Percentiles rank a stretch among this genome's conserved stretches.
These are phyloP conservation scores for Thymus mandschuricus DNA, from an alignment of 257 asterid species.

Conservation along the genomic window DNA sequence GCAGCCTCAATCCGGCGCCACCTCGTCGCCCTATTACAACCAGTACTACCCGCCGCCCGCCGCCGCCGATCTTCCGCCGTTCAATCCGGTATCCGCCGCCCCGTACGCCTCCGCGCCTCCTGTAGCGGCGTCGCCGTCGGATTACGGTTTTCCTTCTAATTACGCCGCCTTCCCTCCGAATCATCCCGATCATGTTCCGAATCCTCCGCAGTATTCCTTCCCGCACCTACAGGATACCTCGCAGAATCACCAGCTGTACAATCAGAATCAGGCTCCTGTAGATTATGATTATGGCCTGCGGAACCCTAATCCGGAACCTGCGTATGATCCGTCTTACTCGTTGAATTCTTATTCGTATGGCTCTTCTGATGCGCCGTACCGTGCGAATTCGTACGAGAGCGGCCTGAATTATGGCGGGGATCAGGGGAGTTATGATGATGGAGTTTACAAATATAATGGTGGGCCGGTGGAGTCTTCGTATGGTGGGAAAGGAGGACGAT, in stretches of 20 bases:
- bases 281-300: constrained; percentile 44
- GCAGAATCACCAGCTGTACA: constrained; percentile 40
- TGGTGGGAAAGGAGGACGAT: constrained; percentile 51
- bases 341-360: constrained; percentile 39
- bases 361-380: constrained; percentile 34
- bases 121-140: constrained; percentile 38
- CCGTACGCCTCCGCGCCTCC: constrained; percentile 87
- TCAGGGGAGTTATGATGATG: constrained; percentile 51
- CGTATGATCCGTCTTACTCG: constrained; percentile 40
- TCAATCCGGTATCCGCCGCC: constrained; percentile 34
- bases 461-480: constrained; percentile 44
- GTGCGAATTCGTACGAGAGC: constrained; percentile 45
- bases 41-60: constrained; percentile 51
- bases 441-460: constrained; percentile 69
- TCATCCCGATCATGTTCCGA: constrained; percentile 48
- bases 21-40: constrained; percentile 55
- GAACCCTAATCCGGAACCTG: constrained; percentile 38
- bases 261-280: constrained; percentile 45
- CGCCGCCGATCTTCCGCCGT: constrained; percentile 36
- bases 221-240: constrained; percentile 55
- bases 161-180: constrained; percentile 46
- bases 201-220: constrained; percentile 52
- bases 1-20: constrained; percentile 48
- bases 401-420: constrained; percentile 49
- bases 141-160: constrained; percentile 43